Base-by-base conservation (phyloP, 805 yeast species). In the Cyberlindnera veronae region DNA sequence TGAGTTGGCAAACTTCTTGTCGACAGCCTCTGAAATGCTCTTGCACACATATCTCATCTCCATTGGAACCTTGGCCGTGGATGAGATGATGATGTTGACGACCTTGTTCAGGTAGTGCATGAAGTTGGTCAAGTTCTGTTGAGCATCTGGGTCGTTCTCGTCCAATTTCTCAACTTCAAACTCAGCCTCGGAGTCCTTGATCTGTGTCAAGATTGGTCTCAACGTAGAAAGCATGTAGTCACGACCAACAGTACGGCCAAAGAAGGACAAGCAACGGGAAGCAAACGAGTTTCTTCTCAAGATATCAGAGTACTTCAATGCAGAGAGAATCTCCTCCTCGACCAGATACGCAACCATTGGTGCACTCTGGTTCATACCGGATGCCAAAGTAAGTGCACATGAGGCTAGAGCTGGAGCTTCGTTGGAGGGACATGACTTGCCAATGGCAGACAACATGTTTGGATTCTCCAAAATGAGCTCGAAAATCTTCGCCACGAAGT, bases 231-330 rank as follows among this genome's bases (percentile, higher is more conserved):
- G 57, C 34, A 88, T 63, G 55, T 84, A 87, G 1, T 69, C 74
- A 17, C 60, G 57, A 0, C 95, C 95, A 49, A 77, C 74, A n/a
- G 72, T 67, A 50, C 79, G 76, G 1, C 93, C 85, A 50, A 81
- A 79, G 13, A 84, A 66, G 0, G 90, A 81, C 37, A 87, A 67
- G 37, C 87, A 69, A 51, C 89, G 74, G 0, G 95, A 87, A 23
- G 93, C 84, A 27, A 87, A 83, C 38, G 90, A 81, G 58, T 88
- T 88, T 39, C 93, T 73, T 53, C 96, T 72, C 51, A 88, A 69
- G 22, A 88, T 77, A 54, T 85, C 93, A 22, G 84, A 76, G 15
- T 84, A 74, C 44, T 82, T 74, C 1, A 74, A 62, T 0, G 85
- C 78, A 21, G 64, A 68, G 36, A 66, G 57, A 17, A 88, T 81